A percentile compares a stretch with the other conserved stretches of the same genome.
These are phyloP conservation scores for Zygoascus ofunaensis DNA, from an alignment of 805 yeast genomes.

Conservation along the genomic window DNA sequence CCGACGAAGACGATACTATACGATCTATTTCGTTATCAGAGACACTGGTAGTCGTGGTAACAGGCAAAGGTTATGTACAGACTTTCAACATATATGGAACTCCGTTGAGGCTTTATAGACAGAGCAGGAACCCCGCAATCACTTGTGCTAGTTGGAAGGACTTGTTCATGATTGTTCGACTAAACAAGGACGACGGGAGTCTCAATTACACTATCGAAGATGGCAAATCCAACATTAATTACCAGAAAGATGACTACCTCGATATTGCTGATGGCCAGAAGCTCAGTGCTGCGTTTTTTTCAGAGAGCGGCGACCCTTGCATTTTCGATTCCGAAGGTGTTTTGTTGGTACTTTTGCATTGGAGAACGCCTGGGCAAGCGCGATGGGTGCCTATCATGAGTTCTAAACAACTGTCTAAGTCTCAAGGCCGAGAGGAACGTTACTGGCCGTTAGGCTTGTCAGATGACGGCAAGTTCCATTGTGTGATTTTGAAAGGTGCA, in stretches of 20 bases:
- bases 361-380: slow-evolving; percentile 71
- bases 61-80: slow-evolving; percentile 68
- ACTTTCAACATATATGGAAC: slow-evolving; percentile 65
- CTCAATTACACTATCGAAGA: slow-evolving; percentile 43
- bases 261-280: slow-evolving; percentile 29
- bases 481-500: slow-evolving; percentile 64
- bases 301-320: slow-evolving; percentile 84
- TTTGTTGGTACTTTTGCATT: slow-evolving; percentile 58
- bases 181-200: slow-evolving; percentile 18
- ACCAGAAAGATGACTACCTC: slow-evolving; percentile 26
- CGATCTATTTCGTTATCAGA: slow-evolving; percentile 61
- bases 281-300: slow-evolving; percentile 70
- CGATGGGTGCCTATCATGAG: slow-evolving; percentile 71
- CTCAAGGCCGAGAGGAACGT: slow-evolving; percentile 46
- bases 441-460: slow-evolving; percentile 86
- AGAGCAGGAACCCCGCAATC: slow-evolving; percentile 63
- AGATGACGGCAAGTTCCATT: slow-evolving; percentile 52
- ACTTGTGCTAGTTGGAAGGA: slow-evolving; percentile 57
- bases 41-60: slow-evolving; percentile 54
- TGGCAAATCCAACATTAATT: slow-evolving; percentile 33
- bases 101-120: slow-evolving; percentile 46
- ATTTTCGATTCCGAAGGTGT: slow-evolving; percentile 71
- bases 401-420: slow-evolving; percentile 35
- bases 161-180: slow-evolving; percentile 43
- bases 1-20: slow-evolving; percentile 46